Evolutionary conservation across 208 protist species (phyloP), one percentile per base, ranked within the genome.

Genomic region (Borovskyia barvae): DNA sequence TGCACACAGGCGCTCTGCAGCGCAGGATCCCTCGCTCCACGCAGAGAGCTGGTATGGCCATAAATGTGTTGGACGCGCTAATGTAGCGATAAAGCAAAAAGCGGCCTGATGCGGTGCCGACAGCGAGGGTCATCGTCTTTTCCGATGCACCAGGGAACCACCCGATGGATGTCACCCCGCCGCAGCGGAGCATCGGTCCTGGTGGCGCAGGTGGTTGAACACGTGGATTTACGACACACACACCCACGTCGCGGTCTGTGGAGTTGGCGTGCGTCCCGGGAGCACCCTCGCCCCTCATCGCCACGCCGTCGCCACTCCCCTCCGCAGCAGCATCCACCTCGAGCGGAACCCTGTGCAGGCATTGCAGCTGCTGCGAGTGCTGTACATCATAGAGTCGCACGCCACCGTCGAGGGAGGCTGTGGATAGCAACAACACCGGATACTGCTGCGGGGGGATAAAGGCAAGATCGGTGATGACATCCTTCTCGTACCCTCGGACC

Each of bases 301-400:
- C n/a, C n/a, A 3, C 41, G 19, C 57, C 40, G 19, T 54, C 56
- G 11, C 25, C 37, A 33, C 59, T 66, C 15, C 47, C 47, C 11
- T 73, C 66, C 17, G 66, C 59, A 8, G 66, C 41, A 19, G 60
- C 42, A 22, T 82, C 66, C 11, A 61, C 58, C 59, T 93, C 87
- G 1, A 80, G 81, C 2, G 71, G 80, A 29, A 90, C 78, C 37
- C 75, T 85, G 48, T 77, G 85, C 24, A 90, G 73, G 42, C 72
- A 82, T 22, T 71, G 65, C 46, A 85, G 82, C 62, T 93, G 76
- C 69, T 76, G 52, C 41, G 70, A 77, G 50, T 91, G 80, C 14
- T 88, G 68, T 9, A 93, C 79, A 43, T 95, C 86, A 72, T 95
- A 95, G 24, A 95, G 59, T 29, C 90, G 80, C 56, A 95, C 82